These are phyloP conservation scores for Aspergillus spinulosporus DNA, from an alignment of 2,329 filamentous ascomycete species.

Conservation along the genomic window DNA sequence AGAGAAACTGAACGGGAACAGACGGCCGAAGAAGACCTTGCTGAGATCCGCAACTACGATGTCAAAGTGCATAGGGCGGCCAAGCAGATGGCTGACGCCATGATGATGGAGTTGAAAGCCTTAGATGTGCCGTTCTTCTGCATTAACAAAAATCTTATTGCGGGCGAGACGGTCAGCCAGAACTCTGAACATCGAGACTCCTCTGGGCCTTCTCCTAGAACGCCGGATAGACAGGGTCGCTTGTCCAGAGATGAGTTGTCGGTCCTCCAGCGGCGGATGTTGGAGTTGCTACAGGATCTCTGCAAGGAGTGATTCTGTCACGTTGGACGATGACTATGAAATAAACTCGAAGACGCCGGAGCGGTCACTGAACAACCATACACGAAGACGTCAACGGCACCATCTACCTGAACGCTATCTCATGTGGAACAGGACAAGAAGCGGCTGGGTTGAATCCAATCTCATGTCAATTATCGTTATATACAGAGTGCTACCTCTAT, in stretches of 20 bases:
- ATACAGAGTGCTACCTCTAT: slow-evolving; percentile 25
- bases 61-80: slow-evolving; percentile 63
- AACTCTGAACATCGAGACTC: not conserved
- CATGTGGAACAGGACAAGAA: not conserved
- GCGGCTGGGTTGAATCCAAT: not conserved
- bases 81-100: slow-evolving; percentile 59
- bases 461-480: slow-evolving; percentile 23
- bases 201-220: not conserved
- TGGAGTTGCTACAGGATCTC: slow-evolving; percentile 54
- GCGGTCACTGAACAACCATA: not conserved
- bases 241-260: slow-evolving; percentile 46
- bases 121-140: slow-evolving; percentile 64
- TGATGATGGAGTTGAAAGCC: slow-evolving; percentile 56
- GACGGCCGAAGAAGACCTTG: slow-evolving; percentile 51
- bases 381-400: not conserved
- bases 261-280: slow-evolving; percentile 49
- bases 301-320: slow-evolving; percentile 38
- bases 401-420: not conserved
- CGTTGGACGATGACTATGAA: not conserved
- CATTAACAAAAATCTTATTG: slow-evolving; percentile 47
- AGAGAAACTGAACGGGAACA: slow-evolving; percentile 19
- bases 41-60: slow-evolving; percentile 61
- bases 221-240: slow-evolving; percentile 9
- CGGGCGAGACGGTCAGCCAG: not conserved
- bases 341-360: not conserved